A percentile compares a stretch with the other conserved stretches of the same genome.
These are phyloP conservation scores for Aureobasidium sp. DNA, from an alignment of 2,329 filamentous ascomycete species.

Conservation along the genomic window DNA sequence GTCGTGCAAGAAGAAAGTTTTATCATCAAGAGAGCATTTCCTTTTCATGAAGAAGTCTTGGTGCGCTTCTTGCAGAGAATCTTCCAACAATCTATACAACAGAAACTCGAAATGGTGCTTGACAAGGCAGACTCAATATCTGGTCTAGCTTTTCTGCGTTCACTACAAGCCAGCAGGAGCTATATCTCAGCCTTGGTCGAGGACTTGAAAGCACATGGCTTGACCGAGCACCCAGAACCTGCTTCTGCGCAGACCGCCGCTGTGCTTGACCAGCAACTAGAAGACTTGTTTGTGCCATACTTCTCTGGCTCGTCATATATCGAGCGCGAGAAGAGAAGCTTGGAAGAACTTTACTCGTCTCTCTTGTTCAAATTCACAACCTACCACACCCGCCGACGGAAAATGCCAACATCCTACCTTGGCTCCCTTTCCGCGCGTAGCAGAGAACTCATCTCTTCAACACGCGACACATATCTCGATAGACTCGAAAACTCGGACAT, in stretches of 20 bases:
- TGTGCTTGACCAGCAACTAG: conserved; percentile 59
- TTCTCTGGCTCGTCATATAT: conserved; percentile 60
- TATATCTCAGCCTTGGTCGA: conserved; percentile 86
- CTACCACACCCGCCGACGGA: conserved; percentile 85
- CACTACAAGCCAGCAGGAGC: conserved; percentile 79
- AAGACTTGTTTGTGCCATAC: conserved; percentile 60
- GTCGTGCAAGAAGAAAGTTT: conserved; percentile 96
- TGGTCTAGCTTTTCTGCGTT: conserved; percentile 82
- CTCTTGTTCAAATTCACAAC: conserved; percentile 93
- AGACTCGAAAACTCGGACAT: conserved; percentile 83
- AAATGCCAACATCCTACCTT: conserved; percentile 85
- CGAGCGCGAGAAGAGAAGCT: conserved; percentile 57
- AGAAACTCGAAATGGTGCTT: conserved; percentile 87
- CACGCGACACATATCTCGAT: conserved; percentile 86
- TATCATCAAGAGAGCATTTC: conserved; percentile 94
- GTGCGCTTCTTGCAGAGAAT: conserved; percentile 90
- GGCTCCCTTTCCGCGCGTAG: conserved; percentile 84
- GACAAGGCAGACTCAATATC: conserved; percentile 92
- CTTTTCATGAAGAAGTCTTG: conserved; percentile 90
- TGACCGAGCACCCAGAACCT: conserved; percentile 91
- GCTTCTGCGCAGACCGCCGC: conserved; percentile 78
- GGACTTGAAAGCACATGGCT: conserved; percentile 84
- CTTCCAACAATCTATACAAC: conserved; percentile 97
- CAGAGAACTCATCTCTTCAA: conserved; percentile 78
- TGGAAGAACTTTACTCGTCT: conserved; percentile 82